Evolutionary conservation across 257 asterid species (phyloP), one percentile per base, ranked within the genome.

Genomic region (Lycium ferocissimum): DNA sequence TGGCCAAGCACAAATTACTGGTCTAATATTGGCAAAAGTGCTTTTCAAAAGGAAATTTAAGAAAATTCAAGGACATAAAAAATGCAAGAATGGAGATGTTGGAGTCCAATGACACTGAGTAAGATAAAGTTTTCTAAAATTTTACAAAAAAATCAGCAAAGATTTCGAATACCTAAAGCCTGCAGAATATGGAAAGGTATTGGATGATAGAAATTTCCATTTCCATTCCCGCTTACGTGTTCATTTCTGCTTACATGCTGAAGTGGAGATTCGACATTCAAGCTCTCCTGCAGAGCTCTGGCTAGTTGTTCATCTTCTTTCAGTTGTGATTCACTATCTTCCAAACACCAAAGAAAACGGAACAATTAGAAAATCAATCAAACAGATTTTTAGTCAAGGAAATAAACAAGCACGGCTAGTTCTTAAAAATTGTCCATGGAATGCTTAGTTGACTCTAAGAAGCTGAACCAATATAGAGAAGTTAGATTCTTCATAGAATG

Each of bases 291-390:
- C 83, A 92, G 89, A 84, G 94, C 95, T 87, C 90, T 92, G 57
- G 98, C 98, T 63, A 94, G 93, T 86, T 87, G 90, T 89, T 94
- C 98, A 75, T 94, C 97, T 82, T 93, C 94, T 81, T 93, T 89
- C 80, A 93, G 72, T 88, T 92, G 93, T 51, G 93, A 88, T 40
- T 89, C 94, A 70, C 83, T 84, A 83, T 88, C 99, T 92, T 85
- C 82, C 79, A 58, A 89, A 86, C 76, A 86, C 80, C 45, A 81
- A 69, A 45, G 35, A 33, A 58, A 33, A 70, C 33, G 45, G 62
- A 76, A 76, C 45, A 76, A 51, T 26, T 22, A 75, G 13, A 75
- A 75, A 76, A 53, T 26, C 63, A 76, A 22, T 45, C 47, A 76
- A 51, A 51, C 43, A 53, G 7, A 26, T 53, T 53, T 70, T 76